These are phyloP conservation scores for Phytophthora aleatoria DNA, from an alignment of 352 stramenopile species.

Conservation along the genomic window DNA sequence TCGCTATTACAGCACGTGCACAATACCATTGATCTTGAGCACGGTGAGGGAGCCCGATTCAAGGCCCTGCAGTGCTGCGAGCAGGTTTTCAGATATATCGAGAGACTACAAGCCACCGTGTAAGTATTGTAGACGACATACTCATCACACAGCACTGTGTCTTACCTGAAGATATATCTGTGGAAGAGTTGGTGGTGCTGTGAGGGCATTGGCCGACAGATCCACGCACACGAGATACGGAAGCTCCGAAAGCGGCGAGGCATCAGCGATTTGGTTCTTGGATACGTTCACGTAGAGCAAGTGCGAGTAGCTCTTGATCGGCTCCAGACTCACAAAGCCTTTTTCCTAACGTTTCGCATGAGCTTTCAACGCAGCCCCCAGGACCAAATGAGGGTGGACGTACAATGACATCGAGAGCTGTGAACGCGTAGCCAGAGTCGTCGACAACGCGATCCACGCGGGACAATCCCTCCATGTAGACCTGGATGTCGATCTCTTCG, in stretches of 20 bases:
- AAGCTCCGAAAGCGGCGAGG: constrained; percentile 50
- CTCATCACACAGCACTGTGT: too few relatives aligned
- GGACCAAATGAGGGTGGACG: background rate
- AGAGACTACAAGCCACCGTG: constrained; percentile 23
- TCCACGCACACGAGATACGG: constrained; percentile 65
- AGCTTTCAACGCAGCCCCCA: background rate
- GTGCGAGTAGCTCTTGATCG: constrained; percentile 65
- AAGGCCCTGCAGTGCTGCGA: constrained; percentile 56
- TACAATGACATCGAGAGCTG: constrained; percentile 68
- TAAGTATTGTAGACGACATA: background rate
- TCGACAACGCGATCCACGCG: constrained; percentile 76
- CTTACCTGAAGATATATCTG: constrained; percentile 68
- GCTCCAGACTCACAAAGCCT: constrained; percentile 53
- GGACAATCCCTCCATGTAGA: constrained; percentile 71
- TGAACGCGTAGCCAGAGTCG: constrained; percentile 81
- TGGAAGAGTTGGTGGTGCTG: constrained; percentile 36
- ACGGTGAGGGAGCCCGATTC: constrained; percentile 52
- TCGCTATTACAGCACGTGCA: background rate
- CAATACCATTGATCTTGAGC: constrained; percentile 65
- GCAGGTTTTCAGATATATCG: constrained; percentile 75
- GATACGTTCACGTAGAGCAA: constrained; percentile 76
- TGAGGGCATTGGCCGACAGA: constrained; percentile 62
- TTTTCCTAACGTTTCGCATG: constrained; percentile 42
- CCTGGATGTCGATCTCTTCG: constrained; percentile 42
- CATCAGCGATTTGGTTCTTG: constrained; percentile 69